Percentiles rank a stretch among this genome's conserved stretches.
Evolutionary conservation across 2,329 filamentous ascomycete species (phyloP).

Genomic region (Zasmidium angulare): DNA sequence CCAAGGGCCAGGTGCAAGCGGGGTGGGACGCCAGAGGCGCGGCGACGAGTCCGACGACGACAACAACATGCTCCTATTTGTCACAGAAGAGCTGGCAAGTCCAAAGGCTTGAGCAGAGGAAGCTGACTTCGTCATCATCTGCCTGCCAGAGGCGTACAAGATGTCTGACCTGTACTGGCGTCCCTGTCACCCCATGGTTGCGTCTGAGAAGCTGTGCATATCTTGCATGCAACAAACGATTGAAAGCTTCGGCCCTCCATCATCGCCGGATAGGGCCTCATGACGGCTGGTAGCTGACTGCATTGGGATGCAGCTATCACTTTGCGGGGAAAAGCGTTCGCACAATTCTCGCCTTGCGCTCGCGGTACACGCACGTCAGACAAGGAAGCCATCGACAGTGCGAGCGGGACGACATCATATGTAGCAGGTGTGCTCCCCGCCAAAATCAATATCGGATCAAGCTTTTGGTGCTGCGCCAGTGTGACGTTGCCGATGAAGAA

Average conservation of each 20-base stretch:
- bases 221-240: background rate
- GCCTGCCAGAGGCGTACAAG: too few species aligned
- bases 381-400: background rate
- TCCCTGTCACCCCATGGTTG: too few species aligned
- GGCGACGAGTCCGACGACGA: background rate
- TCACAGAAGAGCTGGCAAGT: background rate
- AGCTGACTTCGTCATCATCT: background rate
- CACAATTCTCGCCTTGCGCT: background rate
- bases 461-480: background rate
- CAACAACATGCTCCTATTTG: background rate
- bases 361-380: background rate
- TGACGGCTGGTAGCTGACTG: background rate
- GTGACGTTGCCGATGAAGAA: background rate
- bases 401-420: background rate
- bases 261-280: background rate
- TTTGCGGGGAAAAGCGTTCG: conserved; percentile 7
- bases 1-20: background rate
- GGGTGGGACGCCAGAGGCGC: background rate
- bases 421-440: too few species aligned
- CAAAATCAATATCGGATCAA: background rate
- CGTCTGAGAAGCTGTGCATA: background rate
- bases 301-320: background rate
- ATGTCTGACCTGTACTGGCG: too few species aligned
- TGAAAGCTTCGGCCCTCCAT: background rate
- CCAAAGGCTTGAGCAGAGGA: background rate